Percentiles rank a stretch among this genome's conserved stretches.
phyloP scores from a whole-genome alignment of 345 rosid genomes.

The Passiflora organensis region DNA sequence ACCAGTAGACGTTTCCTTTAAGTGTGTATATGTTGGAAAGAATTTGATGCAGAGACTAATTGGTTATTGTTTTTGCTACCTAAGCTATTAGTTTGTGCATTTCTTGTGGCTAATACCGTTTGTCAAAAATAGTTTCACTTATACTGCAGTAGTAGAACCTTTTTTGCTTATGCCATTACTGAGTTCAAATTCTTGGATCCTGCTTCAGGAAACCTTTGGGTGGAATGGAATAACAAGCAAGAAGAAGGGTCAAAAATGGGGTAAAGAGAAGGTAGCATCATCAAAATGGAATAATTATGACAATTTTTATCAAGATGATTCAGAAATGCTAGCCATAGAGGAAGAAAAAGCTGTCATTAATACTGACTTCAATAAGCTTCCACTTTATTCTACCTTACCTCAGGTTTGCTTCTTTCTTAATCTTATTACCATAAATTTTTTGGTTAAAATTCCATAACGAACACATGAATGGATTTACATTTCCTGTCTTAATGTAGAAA shows the following conservation, averaged over 20 bases:
- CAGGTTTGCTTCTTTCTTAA: conserved; percentile 54
- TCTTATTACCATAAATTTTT: too few species aligned
- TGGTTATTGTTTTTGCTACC: too few species aligned
- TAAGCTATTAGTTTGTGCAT: too few species aligned
- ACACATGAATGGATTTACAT: not conserved
- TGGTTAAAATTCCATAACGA: too few species aligned
- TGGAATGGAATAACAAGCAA: conserved; percentile 91
- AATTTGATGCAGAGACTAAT: too few species aligned
- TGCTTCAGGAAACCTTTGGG: conserved; percentile 46
- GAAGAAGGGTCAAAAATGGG: conserved; percentile 95
- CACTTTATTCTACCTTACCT: conserved; percentile 50
- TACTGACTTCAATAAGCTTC: conserved; percentile 57
- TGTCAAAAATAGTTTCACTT: too few species aligned
- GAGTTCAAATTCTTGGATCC: conserved; percentile 14
- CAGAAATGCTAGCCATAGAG: conserved; percentile 31
- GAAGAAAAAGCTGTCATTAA: conserved; percentile 25
- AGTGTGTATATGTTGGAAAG: too few species aligned
- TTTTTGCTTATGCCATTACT: conserved; percentile 1
- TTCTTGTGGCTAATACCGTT: too few species aligned
- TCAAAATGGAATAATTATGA: conserved; percentile 37
- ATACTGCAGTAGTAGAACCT: too few species aligned
- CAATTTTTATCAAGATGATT: conserved; percentile 35
- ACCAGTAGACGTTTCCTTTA: too few species aligned
- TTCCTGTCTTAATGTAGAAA: not conserved
- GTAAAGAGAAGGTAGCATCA: conserved; percentile 51